Conservation (phyloP, 768 basidiomycete species). For the Auricularia cornea region DNA sequence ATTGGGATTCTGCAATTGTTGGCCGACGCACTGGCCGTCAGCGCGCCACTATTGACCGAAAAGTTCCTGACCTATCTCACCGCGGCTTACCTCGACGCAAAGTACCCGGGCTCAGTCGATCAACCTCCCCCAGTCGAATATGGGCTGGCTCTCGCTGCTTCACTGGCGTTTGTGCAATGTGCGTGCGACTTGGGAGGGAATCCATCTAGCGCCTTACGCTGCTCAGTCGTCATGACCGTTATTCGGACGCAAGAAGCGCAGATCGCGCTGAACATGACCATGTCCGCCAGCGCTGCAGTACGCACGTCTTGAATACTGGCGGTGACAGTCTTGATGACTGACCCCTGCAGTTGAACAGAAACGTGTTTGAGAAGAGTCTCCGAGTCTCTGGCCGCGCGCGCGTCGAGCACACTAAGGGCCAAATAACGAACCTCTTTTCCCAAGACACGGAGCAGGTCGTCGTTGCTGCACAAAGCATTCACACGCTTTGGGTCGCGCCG, state of each 20-base stretch:
- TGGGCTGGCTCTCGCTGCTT: constrained; percentile 53
- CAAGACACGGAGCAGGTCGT: constrained; percentile 12
- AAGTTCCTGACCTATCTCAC: constrained; percentile 52
- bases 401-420: constrained; percentile 51
- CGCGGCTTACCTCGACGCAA: constrained; percentile 30
- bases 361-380: constrained; percentile 58
- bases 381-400: constrained; percentile 55
- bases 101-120: constrained; percentile 14
- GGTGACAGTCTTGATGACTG: constrained; percentile 3
- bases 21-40: constrained; percentile 17
- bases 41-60: constrained; percentile 42
- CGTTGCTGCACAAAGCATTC: not conserved
- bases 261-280: not conserved
- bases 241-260: constrained; percentile 4
- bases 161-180: constrained; percentile 56
- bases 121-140: constrained; percentile 50
- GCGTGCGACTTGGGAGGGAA: constrained; percentile 8
- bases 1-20: constrained; percentile 41
- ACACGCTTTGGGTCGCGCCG: not conserved
- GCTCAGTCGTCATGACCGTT: not conserved
- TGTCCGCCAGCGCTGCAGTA: not conserved
- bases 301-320: not conserved
- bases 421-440: constrained; percentile 64
- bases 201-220: not conserved
- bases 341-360: constrained; percentile 26